Conservation (phyloP, 2,329 filamentous ascomycete species). For the Thielaviopsis ethacetica region DNA sequence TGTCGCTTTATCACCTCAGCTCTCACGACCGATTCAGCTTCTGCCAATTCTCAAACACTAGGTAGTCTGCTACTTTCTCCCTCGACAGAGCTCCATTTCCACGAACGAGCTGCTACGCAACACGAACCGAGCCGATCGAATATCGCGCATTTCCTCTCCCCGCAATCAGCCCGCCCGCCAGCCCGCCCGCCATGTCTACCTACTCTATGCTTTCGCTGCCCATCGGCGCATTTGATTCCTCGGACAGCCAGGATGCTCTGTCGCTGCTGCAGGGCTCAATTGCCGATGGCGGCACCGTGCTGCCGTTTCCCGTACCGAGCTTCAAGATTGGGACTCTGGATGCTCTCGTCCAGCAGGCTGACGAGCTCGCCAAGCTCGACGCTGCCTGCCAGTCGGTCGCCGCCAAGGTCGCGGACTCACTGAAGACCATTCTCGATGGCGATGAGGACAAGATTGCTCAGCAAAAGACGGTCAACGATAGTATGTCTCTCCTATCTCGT, state of each 20-base stretch:
- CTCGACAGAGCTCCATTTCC: neutral
- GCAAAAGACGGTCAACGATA: conserved; percentile 90
- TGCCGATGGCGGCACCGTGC: conserved; percentile 57
- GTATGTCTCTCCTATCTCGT: conserved; percentile 32
- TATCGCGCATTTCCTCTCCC: conserved; percentile 6
- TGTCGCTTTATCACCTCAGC: neutral
- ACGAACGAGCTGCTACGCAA: neutral
- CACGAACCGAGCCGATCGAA: neutral
- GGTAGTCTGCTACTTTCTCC: neutral
- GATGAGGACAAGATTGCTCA: conserved; percentile 68
- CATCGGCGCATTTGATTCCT: conserved; percentile 66
- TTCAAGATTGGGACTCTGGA: conserved; percentile 98
- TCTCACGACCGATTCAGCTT: neutral
- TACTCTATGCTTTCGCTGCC: conserved; percentile 88
- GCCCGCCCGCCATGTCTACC: conserved; percentile 23
- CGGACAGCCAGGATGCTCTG: conserved; percentile 67
- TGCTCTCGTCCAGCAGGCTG: conserved; percentile 86
- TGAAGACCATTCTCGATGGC: conserved; percentile 67
- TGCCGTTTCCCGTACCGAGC: conserved; percentile 68
- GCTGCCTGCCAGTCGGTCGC: conserved; percentile 65
- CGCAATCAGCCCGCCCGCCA: neutral
- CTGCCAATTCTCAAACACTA: neutral
- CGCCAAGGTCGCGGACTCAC: conserved; percentile 71
- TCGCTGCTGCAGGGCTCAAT: conserved; percentile 57
- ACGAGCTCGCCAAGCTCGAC: conserved; percentile 84